Conservation (phyloP, 2,329 filamentous ascomycete genomes). For the Penicillium sp. region DNA sequence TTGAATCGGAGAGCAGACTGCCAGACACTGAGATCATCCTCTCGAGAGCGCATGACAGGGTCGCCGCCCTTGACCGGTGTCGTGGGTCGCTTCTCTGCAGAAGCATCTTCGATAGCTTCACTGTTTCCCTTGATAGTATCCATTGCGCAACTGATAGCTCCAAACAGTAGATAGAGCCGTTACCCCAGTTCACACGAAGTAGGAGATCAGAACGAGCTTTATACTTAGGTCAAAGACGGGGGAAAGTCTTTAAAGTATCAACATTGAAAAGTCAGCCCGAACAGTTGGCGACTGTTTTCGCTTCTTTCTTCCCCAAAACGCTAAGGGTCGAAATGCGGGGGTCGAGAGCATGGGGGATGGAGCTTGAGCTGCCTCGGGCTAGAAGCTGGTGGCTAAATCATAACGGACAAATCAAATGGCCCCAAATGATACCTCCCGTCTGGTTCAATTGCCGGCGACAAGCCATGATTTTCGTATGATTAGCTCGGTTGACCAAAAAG, state of each 20-base stretch:
- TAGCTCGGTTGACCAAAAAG: not conserved
- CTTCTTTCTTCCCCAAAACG: constrained; percentile 1
- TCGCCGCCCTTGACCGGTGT: not conserved
- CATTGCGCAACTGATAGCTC: not conserved
- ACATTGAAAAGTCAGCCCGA: not conserved
- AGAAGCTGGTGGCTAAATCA: not conserved
- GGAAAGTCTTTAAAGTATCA: no score
- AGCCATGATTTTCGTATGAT: not conserved
- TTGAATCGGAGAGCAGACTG: constrained; percentile 46
- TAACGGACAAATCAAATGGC: not conserved
- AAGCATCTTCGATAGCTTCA: constrained; percentile 1
- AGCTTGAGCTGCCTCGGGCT: not conserved
- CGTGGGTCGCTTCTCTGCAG: not conserved
- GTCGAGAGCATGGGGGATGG: constrained; percentile 1
- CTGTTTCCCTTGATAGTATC: not conserved
- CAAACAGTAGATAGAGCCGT: not conserved
- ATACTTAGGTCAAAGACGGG: not conserved
- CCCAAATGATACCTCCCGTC: not conserved
- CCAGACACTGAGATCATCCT: constrained; percentile 51
- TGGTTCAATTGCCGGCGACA: constrained; percentile 4
- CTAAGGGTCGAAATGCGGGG: constrained; percentile 1
- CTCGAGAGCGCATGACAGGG: constrained; percentile 42
- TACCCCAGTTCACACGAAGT: not conserved
- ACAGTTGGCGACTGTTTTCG: not conserved
- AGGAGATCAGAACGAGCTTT: not conserved